These are phyloP conservation scores for Auricularia sp. DNA, from an alignment of 768 basidiomycete species.

Conservation along the genomic window DNA sequence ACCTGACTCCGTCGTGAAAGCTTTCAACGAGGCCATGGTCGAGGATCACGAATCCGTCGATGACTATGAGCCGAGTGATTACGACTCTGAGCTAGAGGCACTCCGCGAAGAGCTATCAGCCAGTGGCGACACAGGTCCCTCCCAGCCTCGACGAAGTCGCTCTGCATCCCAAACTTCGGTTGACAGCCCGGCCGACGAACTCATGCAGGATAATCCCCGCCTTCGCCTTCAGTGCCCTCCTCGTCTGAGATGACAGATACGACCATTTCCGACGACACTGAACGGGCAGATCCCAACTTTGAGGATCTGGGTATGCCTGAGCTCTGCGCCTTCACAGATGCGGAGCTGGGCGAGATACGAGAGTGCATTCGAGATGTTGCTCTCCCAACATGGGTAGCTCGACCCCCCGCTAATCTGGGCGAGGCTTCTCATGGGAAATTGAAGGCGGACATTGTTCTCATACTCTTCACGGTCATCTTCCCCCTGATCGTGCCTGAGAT, in stretches of 20 bases:
- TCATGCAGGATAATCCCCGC: neutral
- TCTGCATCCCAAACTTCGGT: neutral
- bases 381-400: neutral
- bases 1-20: neutral
- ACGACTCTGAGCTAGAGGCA: neutral
- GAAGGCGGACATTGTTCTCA: constrained; percentile 7
- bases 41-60: neutral
- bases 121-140: neutral
- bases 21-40: neutral
- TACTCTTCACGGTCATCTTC: constrained; percentile 20
- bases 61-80: neutral
- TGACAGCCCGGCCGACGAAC: neutral
- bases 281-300: neutral
- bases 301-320: neutral
- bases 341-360: constrained; percentile 8
- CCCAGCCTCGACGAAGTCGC: neutral
- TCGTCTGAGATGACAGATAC: no score
- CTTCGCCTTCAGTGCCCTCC: no score
- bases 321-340: neutral
- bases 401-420: neutral
- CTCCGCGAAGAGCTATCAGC: neutral
- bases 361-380: constrained; percentile 9
- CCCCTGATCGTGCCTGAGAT: constrained; percentile 23
- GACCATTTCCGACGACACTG: neutral
- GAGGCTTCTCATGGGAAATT: neutral